These are phyloP conservation scores for Paraglomus brasilianum DNA, from an alignment of 192 early-diverging fungal species.

Conservation along the genomic window DNA sequence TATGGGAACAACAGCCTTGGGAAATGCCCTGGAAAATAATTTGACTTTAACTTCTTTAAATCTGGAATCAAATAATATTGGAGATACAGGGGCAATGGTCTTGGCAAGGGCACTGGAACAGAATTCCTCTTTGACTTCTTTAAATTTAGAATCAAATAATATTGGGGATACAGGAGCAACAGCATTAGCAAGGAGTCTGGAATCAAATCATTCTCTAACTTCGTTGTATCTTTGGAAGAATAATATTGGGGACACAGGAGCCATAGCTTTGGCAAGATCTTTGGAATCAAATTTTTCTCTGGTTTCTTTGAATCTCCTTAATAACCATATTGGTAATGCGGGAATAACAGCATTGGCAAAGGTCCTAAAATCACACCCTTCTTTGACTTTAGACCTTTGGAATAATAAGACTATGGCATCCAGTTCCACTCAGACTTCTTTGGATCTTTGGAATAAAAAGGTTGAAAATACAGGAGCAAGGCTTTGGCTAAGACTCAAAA, in stretches of 20 bases:
- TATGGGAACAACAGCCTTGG: not conserved
- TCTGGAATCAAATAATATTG: not conserved
- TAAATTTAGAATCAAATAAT: not conserved
- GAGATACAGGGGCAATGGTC: not conserved
- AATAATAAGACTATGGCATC: no score
- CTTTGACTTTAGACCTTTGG: no score
- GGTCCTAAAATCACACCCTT: no score
- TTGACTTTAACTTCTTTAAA: not conserved
- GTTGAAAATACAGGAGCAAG: no score
- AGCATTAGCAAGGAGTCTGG: not conserved
- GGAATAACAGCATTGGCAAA: not conserved
- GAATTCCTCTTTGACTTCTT: not conserved
- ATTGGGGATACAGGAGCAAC: not conserved
- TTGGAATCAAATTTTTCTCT: not conserved
- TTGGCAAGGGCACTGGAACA: not conserved
- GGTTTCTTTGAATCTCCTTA: not conserved
- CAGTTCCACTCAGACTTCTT: no score
- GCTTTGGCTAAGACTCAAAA: no score
- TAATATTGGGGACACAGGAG: not conserved
- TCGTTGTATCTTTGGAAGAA: not conserved
- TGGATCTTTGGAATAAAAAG: no score
- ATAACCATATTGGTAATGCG: not conserved
- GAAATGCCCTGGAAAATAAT: slow-evolving; percentile 2
- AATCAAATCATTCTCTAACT: not conserved
- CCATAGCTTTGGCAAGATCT: not conserved